These are phyloP conservation scores for Diaporthe sp. DNA, from an alignment of 2,329 filamentous ascomycete genomes.

Conservation along the genomic window DNA sequence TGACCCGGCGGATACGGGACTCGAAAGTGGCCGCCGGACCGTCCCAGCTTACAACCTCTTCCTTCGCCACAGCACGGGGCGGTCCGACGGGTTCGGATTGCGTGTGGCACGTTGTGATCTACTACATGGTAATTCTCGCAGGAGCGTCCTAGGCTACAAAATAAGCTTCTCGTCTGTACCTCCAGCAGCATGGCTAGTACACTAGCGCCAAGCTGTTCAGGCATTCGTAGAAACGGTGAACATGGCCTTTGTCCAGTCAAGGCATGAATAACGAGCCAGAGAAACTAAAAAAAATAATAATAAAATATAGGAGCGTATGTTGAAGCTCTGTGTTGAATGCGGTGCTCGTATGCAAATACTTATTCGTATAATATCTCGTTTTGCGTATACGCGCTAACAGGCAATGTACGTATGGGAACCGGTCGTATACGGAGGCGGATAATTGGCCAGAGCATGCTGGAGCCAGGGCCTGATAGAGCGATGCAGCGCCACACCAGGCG, in stretches of 20 bases:
- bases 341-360: background rate
- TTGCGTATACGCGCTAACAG: slow-evolving; percentile 1
- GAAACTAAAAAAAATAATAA: background rate
- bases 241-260: background rate
- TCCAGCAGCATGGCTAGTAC: background rate
- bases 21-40: background rate
- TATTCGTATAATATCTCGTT: background rate
- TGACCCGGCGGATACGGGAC: slow-evolving; percentile 6
- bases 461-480: background rate
- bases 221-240: background rate
- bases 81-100: background rate
- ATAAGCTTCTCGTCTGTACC: background rate
- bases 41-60: background rate
- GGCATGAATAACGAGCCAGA: background rate
- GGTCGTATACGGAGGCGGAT: background rate
- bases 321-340: background rate
- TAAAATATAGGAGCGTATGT: background rate
- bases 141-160: background rate
- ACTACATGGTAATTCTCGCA: background rate
- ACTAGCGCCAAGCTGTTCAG: background rate
- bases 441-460: slow-evolving; percentile 4
- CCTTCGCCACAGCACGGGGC: background rate
- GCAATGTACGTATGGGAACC: background rate
- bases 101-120: background rate
- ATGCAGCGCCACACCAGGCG: slow-evolving; percentile 10